Evolutionary conservation across 2,329 filamentous ascomycete species (phyloP), one percentile per base, ranked within the genome.

Genomic region (Exophiala calicioides): DNA sequence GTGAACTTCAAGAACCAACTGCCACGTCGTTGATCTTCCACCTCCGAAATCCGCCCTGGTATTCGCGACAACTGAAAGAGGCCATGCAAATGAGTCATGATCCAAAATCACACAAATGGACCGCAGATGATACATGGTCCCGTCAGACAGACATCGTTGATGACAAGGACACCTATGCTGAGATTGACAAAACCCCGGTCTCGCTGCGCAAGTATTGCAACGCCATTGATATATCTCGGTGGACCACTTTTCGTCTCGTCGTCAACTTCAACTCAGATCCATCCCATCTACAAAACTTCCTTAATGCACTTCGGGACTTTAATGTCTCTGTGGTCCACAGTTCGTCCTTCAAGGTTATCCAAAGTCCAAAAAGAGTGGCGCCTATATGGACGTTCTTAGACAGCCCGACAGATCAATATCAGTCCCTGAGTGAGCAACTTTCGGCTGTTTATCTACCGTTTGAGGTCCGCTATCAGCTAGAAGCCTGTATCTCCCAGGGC

Each of bases 401-500:
- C 16, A 38, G 35, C 5, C 21, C 38, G 3, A 21, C 30, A 20
- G 9, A 40, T 9, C 39, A 21, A 10, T 41, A 26, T 18, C 24
- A 39, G 6, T 44, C 47, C 10, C 34, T 53, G 19, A 45, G 33
- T 18, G 52, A 58, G 10, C 52, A 60, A 19, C 39, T 50, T 4
- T 51, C 55, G 2, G 55, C 58, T 56, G 62, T 49, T 66, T 56
- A 68, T 44, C 72, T 91, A 3, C 70, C 80, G 0, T 96, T 90
- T 52, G 70, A 81, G 1, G 80, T 95, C 1, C 80, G 88, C 12
- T 98, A 97, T 62, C 90, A 95, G 63, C 78, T 98, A 0, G 91
- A 98, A 65, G 90, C 89, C 0, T 97, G 91, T 62, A 76, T 97
- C n/a, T 95, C 90, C 0, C 80, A 85, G 20, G 82, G 84, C 0